These are phyloP conservation scores for Medicago arabica DNA, from an alignment of 306 rosid species.

Conservation along the genomic window DNA sequence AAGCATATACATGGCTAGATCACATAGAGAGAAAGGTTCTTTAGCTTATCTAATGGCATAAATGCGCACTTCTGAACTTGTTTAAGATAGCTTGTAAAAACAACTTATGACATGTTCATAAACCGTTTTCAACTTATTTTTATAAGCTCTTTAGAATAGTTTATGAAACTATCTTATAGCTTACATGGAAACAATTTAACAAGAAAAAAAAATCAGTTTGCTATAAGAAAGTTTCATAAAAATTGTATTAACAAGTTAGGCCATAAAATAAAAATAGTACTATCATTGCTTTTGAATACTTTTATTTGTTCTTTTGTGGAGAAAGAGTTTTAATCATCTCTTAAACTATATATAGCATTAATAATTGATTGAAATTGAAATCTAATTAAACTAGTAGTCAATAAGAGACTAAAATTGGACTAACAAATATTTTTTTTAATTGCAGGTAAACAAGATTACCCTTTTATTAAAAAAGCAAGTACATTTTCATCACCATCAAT, in stretches of 20 bases:
- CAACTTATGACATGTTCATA: background rate
- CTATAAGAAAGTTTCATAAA: too few species aligned
- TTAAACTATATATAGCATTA: too few species aligned
- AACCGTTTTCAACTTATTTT: background rate
- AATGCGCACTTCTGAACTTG: background rate
- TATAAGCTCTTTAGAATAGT: background rate
- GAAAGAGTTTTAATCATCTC: background rate
- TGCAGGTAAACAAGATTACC: slow-evolving; percentile 55
- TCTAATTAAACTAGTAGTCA: background rate
- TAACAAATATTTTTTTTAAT: background rate
- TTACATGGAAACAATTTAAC: background rate
- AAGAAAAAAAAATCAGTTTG: too few species aligned
- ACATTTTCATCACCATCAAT: slow-evolving; percentile 67
- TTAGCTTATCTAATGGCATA: background rate
- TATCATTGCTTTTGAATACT: background rate
- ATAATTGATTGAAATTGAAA: background rate
- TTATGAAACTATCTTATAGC: background rate
- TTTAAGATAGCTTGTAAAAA: background rate
- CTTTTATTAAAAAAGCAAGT: slow-evolving; percentile 80
- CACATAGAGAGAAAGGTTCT: background rate
- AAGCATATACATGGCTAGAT: slow-evolving; percentile 20
- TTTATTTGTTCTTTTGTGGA: background rate
- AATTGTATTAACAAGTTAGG: background rate
- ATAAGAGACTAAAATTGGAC: background rate
- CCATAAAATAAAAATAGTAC: background rate